Conservation (phyloP, 257 asterid genomes). For the Nemophila menziesii region DNA sequence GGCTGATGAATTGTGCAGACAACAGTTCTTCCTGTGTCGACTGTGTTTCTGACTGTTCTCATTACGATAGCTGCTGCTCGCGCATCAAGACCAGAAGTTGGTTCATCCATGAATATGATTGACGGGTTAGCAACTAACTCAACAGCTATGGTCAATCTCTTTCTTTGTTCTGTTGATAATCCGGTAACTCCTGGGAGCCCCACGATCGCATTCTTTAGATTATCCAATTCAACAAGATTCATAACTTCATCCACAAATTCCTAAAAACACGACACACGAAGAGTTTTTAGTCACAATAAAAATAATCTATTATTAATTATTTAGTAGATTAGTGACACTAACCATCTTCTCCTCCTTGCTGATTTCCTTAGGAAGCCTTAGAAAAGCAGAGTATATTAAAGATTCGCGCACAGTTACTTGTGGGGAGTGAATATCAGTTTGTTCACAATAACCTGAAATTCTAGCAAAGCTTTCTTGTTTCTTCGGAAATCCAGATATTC, state of each 20-base stretch:
- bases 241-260: slow-evolving; percentile 59
- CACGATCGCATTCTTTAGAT: slow-evolving; percentile 51
- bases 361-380: slow-evolving; percentile 57
- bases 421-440: slow-evolving; percentile 65
- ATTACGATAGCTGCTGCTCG: slow-evolving; percentile 67
- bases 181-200: slow-evolving; percentile 62
- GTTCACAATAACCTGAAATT: slow-evolving; percentile 69
- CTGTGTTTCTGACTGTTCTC: slow-evolving; percentile 72
- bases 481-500: slow-evolving; percentile 62
- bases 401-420: slow-evolving; percentile 63
- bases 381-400: slow-evolving; percentile 51
- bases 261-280: slow-evolving; percentile 14
- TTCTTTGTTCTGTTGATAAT: slow-evolving; percentile 63
- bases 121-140: slow-evolving; percentile 74
- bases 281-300: not conserved
- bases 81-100: slow-evolving; percentile 67
- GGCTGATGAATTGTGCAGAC: slow-evolving; percentile 78
- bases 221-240: slow-evolving; percentile 56
- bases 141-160: slow-evolving; percentile 58
- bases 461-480: slow-evolving; percentile 68
- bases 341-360: slow-evolving; percentile 53
- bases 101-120: slow-evolving; percentile 70
- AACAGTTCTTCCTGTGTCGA: slow-evolving; percentile 61
- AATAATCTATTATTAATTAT: not conserved
- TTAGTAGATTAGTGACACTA: slow-evolving; percentile 2